Evolutionary conservation across 257 asterid genomes (phyloP).

Genomic region (Solanum infundibuliforme): DNA sequence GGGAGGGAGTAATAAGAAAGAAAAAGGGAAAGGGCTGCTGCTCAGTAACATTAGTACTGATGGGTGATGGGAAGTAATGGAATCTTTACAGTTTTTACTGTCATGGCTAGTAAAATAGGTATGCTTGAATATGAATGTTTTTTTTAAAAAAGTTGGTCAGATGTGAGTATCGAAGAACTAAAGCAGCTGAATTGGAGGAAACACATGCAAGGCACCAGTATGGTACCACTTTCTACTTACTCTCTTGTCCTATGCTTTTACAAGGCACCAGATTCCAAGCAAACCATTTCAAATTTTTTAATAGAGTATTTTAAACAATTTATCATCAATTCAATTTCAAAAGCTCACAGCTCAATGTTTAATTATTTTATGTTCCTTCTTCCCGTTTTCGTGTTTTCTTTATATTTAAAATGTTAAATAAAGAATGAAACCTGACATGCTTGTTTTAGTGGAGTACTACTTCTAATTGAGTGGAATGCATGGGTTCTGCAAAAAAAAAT

Average conservation of each 20-base stretch:
- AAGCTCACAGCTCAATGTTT: background rate
- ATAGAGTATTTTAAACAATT: background rate
- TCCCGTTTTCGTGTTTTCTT: background rate
- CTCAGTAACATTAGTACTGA: conserved; percentile 8
- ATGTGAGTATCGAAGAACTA: conserved; percentile 29
- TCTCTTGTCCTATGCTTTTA: conserved; percentile 35
- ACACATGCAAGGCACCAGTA: conserved; percentile 41
- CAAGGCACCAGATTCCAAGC: conserved; percentile 28
- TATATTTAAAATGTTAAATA: background rate
- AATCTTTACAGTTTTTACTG: background rate
- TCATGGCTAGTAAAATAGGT: background rate
- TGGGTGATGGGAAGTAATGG: conserved; percentile 6
- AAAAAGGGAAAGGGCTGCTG: background rate
- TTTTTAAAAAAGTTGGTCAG: background rate
- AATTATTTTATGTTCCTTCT: background rate
- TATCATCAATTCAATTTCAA: background rate
- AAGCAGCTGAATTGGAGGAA: conserved; percentile 22
- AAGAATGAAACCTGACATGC: background rate
- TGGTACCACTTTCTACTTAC: conserved; percentile 23
- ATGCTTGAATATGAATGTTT: background rate
- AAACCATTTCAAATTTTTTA: conserved; percentile 6
- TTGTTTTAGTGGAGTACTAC: background rate
- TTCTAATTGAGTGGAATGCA: background rate
- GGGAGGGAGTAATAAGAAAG: background rate
- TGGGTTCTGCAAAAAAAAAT: background rate